Conservation (phyloP, 495 filamentous ascomycete species). For the Parathielavia hyrcaniae region DNA sequence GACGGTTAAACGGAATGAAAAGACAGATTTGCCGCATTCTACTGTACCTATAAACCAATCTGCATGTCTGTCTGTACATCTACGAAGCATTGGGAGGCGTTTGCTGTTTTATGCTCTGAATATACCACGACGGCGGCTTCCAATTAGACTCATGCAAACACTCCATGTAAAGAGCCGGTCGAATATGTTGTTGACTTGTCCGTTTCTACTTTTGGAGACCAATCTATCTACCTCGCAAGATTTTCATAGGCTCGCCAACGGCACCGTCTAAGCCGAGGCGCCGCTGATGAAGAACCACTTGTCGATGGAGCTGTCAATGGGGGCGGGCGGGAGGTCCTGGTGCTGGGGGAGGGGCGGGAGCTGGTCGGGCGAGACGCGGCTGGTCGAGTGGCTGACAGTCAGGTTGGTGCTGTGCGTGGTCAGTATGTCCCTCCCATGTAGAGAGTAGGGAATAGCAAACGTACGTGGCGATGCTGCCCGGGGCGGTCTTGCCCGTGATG, state of each 20-base stretch:
- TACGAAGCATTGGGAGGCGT: slow-evolving; percentile 19
- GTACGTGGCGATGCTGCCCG: slow-evolving; percentile 76
- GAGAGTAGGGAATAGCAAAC: slow-evolving; percentile 27
- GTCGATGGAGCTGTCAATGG: slow-evolving; percentile 94
- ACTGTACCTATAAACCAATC: slow-evolving; percentile 2
- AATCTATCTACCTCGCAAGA: neutral
- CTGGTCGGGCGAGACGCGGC: slow-evolving; percentile 56
- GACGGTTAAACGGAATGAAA: slow-evolving; percentile 36
- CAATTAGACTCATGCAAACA: neutral
- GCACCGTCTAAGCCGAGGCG: slow-evolving; percentile 65
- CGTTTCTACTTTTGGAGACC: slow-evolving; percentile 1
- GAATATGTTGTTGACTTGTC: neutral
- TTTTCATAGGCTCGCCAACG: neutral
- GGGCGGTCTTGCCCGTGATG: slow-evolving; percentile 75
- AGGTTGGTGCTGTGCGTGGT: slow-evolving; percentile 61
- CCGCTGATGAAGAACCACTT: slow-evolving; percentile 99
- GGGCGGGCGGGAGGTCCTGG: slow-evolving; percentile 74
- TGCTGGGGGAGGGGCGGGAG: slow-evolving; percentile 65
- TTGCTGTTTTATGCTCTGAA: slow-evolving; percentile 6
- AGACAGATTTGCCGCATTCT: too few relatives aligned
- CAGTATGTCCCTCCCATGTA: neutral
- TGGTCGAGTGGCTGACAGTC: slow-evolving; percentile 60
- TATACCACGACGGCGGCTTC: slow-evolving; percentile 1
- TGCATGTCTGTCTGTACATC: slow-evolving; percentile 1
- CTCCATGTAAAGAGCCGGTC: neutral